Base-by-base conservation (phyloP, 2,329 filamentous ascomycete genomes). In the Aspergillus felis region DNA sequence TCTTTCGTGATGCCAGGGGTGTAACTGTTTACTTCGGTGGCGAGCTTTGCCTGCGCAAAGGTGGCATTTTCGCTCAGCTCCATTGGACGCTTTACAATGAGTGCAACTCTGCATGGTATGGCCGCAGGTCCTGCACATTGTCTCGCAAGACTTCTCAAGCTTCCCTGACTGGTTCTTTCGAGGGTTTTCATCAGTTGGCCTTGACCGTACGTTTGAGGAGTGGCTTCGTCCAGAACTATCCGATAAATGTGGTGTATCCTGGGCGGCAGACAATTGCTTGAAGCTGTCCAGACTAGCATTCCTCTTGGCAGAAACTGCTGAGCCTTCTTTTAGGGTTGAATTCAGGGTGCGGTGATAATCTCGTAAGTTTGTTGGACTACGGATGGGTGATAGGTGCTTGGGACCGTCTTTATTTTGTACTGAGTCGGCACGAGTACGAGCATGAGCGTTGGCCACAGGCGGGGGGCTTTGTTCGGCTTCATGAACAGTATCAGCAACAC, bases 31-130 rank as follows among this genome's bases (percentile, higher is more conserved):
- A 25, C n/a, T 25, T 41, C 49, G 41, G 28, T 32, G 24, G 22
- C n/a, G 10, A 12, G 44, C 22, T 14, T 24, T 38, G 1, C 41
- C 27, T 20, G 51, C 25, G 41, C 57, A 59, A 28, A 54, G 10
- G 35, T 59, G 57, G 20, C 57, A 59, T 35, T 24, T 29, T 25
- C 28, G 27, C 32, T n/a, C 12, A 3, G 29, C 25, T 4, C n/a
- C 27, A 20, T 51, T 32, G 25, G 44, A 10, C 7, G 38, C 35
- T 3, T 35, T 38, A 8, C 57, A 59, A 27, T 10, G 44, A n/a
- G 51, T 29, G 51, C 57, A 59, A 29, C 51, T 32, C 38, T 42
- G 47, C 17, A 57, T 9, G 14, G 28, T 9, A 42, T 59, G 57
- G 10, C 41, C 47, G 20, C 57, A 59, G 7, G 5, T 47, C n/a